These are phyloP conservation scores for Talaromyces stipitatus DNA, from an alignment of 495 filamentous ascomycete species.

Conservation along the genomic window DNA sequence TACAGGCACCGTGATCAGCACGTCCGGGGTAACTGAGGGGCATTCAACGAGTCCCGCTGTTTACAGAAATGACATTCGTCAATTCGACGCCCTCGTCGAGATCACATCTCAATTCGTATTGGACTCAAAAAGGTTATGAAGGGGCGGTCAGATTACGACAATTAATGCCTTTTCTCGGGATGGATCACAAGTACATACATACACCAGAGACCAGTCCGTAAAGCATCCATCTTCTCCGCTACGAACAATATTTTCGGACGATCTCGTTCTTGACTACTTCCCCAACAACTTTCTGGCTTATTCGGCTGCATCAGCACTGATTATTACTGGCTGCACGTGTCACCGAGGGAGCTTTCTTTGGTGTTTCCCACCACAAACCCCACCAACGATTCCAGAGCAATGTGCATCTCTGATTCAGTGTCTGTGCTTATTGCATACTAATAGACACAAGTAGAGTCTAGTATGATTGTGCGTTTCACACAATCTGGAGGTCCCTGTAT, in stretches of 20 bases:
- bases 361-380: neutral
- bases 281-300: neutral
- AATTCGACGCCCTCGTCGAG: no score
- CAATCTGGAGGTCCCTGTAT: no score
- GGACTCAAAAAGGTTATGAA: no score
- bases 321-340: constrained; percentile 1
- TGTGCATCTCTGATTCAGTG: neutral
- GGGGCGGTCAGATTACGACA: neutral
- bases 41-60: neutral
- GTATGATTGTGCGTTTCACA: no score
- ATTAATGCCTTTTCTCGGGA: neutral
- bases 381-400: neutral
- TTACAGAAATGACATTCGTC: neutral
- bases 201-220: neutral
- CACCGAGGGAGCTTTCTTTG: neutral
- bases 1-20: neutral
- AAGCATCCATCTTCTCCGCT: neutral
- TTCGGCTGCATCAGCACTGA: neutral
- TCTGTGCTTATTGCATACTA: no score
- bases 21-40: neutral
- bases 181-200: neutral
- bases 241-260: neutral
- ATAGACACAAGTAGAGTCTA: no score
- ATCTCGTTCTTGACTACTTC: neutral
- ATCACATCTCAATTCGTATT: no score